phyloP scores from a whole-genome alignment of 1,284 basidiomycete species.

The Golubevia pallescens region DNA sequence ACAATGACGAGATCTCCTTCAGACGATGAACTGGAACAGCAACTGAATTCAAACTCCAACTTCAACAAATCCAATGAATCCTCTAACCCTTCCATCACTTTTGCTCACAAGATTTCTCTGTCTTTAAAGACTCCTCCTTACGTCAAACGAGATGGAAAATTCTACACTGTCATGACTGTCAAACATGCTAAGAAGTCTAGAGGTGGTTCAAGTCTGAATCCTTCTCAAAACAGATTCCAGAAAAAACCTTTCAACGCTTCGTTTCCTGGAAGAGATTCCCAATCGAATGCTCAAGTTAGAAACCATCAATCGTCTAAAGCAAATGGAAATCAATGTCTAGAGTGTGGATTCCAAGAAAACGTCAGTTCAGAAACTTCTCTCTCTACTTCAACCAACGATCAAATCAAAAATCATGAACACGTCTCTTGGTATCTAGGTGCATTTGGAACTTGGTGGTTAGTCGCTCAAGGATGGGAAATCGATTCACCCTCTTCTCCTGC shows the following conservation, averaged over 20 bases:
- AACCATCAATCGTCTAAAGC: no score
- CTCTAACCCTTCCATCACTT: slow-evolving; percentile 14
- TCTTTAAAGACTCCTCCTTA: slow-evolving; percentile 46
- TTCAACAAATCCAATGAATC: no score
- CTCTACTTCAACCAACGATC: slow-evolving; percentile 1
- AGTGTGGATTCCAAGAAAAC: slow-evolving; percentile 12
- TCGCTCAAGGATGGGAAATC: slow-evolving; percentile 11
- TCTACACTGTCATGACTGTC: slow-evolving; percentile 44
- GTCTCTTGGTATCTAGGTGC: slow-evolving; percentile 39
- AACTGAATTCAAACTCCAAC: no score
- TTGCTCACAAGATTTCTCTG: slow-evolving; percentile 21
- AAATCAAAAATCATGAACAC: not conserved
- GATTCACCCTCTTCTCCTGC: slow-evolving; percentile 14
- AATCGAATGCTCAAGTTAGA: no score
- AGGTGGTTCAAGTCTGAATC: no score
- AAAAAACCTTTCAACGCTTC: no score
- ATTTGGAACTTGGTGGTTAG: slow-evolving; percentile 43
- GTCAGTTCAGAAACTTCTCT: no score
- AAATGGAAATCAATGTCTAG: slow-evolving; percentile 10
- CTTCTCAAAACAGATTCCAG: no score
- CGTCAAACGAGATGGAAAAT: slow-evolving; percentile 25
- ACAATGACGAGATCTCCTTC: no score
- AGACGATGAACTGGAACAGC: no score
- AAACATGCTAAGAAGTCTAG: slow-evolving; percentile 16
- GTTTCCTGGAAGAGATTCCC: no score